These are phyloP conservation scores for Avena sativa DNA, from an alignment of 176 grass and related monocot species.

Conservation along the genomic window DNA sequence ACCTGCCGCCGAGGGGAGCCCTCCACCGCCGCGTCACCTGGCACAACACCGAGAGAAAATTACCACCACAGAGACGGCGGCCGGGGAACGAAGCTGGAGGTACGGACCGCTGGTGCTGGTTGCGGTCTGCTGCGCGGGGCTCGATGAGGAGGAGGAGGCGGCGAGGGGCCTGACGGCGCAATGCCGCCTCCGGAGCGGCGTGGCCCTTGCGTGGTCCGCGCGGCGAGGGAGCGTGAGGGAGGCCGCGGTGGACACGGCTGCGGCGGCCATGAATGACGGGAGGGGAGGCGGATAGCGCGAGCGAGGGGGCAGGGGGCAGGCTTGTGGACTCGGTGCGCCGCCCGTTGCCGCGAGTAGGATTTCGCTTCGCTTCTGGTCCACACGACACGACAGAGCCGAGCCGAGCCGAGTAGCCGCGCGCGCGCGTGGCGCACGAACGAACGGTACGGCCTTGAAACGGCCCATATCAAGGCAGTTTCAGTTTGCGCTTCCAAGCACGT, in stretches of 20 bases:
- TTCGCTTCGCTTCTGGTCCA: constrained; percentile 46
- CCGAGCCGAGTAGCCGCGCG: background rate
- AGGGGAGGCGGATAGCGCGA: background rate
- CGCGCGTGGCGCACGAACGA: background rate
- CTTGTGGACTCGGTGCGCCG: constrained; percentile 24
- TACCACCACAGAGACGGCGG: background rate
- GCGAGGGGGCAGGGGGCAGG: background rate
- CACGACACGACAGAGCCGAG: background rate
- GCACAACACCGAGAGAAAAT: background rate
- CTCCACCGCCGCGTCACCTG: constrained; percentile 41
- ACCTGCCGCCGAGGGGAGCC: constrained; percentile 56
- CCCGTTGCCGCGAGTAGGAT: constrained; percentile 29
- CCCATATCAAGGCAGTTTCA: background rate
- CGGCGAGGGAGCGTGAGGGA: constrained; percentile 10
- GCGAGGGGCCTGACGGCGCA: constrained; percentile 13
- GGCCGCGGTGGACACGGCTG: constrained; percentile 42
- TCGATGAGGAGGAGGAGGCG: background rate
- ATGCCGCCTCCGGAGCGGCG: constrained; percentile 33
- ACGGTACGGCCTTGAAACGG: background rate
- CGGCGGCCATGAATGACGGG: constrained; percentile 29
- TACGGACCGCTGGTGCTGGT: constrained; percentile 29
- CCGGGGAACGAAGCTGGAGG: background rate
- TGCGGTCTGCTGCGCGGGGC: background rate
- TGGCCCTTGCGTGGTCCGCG: background rate
- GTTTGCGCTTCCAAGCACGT: background rate